These are phyloP conservation scores for Acaromyces ingoldii DNA, from an alignment of 1,284 basidiomycete species.

Conservation along the genomic window DNA sequence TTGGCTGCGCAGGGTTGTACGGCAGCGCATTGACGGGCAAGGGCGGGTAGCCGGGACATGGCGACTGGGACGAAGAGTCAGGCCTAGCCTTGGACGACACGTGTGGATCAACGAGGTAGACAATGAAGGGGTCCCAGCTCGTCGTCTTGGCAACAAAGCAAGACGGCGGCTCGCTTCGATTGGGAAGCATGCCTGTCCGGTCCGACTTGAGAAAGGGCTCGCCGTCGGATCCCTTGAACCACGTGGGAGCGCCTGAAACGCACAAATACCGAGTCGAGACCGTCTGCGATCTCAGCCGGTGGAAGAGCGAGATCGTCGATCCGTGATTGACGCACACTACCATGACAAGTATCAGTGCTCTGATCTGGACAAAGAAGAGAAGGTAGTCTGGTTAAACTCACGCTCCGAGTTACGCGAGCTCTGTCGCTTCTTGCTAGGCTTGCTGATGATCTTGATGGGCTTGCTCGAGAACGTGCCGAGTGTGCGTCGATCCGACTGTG, in stretches of 20 bases:
- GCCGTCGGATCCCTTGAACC: constrained; percentile 46
- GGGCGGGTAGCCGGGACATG: constrained; percentile 61
- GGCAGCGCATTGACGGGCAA: constrained; percentile 82
- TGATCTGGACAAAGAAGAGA: too few species aligned
- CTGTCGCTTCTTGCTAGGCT: constrained; percentile 75
- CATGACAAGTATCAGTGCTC: too few species aligned
- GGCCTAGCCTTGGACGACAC: constrained; percentile 67
- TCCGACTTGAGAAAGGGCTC: constrained; percentile 27
- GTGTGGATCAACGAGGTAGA: constrained; percentile 72
- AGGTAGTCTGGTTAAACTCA: constrained; percentile 15
- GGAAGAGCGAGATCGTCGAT: constrained; percentile 88
- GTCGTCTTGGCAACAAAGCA: constrained; percentile 55
- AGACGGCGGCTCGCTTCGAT: constrained; percentile 22
- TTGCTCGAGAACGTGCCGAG: constrained; percentile 77
- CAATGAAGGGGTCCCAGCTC: constrained; percentile 77
- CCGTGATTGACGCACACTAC: constrained; percentile 83
- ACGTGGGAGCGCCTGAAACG: constrained; percentile 70
- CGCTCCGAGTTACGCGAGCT: constrained; percentile 73
- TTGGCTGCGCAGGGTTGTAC: constrained; percentile 56
- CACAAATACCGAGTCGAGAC: constrained; percentile 80
- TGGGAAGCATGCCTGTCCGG: constrained; percentile 15
- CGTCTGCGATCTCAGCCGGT: constrained; percentile 74
- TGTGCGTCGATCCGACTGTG: constrained; percentile 61
- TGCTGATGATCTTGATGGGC: constrained; percentile 87
- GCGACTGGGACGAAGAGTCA: constrained; percentile 62